Conservation (phyloP, 495 filamentous ascomycete genomes). For the Trichocladium antarcticum region DNA sequence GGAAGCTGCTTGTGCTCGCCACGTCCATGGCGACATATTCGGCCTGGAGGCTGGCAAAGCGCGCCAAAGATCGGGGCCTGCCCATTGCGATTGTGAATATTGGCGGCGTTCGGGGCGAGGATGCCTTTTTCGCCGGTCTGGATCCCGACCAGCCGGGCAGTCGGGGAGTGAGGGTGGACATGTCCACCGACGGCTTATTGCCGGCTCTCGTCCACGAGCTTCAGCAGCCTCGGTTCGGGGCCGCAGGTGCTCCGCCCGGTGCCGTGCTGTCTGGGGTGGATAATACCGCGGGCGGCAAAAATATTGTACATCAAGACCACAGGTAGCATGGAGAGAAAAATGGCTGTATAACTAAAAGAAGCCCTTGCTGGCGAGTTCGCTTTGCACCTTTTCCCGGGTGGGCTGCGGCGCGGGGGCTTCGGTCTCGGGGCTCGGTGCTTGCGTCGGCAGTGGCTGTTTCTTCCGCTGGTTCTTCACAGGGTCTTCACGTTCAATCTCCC, state of each 20-base stretch:
- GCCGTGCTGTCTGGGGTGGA: background rate
- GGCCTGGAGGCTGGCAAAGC: constrained; percentile 79
- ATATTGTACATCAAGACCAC: constrained; percentile 37
- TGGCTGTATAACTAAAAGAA: constrained; percentile 27
- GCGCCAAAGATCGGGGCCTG: constrained; percentile 70
- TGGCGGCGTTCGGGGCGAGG: constrained; percentile 72
- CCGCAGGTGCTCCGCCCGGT: background rate
- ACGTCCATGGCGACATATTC: constrained; percentile 90
- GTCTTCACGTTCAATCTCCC: constrained; percentile 72
- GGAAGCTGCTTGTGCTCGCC: constrained; percentile 65
- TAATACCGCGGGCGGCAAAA: constrained; percentile 33
- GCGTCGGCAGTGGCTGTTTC: constrained; percentile 6
- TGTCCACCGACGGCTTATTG: constrained; percentile 44
- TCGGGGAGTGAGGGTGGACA: constrained; percentile 41
- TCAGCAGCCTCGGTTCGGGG: constrained; percentile 2
- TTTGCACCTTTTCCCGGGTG: constrained; percentile 3
- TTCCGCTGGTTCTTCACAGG: constrained; percentile 43
- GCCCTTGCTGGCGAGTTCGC: constrained; percentile 18
- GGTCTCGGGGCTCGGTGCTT: background rate
- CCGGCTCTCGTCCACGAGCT: constrained; percentile 42
- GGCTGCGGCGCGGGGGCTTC: constrained; percentile 1
- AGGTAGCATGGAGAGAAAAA: background rate
- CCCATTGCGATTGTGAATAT: constrained; percentile 77
- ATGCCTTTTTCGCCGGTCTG: constrained; percentile 49
- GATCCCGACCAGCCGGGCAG: constrained; percentile 37